These are phyloP conservation scores for Chenopodium album DNA, from an alignment of 148 eudicot genomes.

Conservation along the genomic window DNA sequence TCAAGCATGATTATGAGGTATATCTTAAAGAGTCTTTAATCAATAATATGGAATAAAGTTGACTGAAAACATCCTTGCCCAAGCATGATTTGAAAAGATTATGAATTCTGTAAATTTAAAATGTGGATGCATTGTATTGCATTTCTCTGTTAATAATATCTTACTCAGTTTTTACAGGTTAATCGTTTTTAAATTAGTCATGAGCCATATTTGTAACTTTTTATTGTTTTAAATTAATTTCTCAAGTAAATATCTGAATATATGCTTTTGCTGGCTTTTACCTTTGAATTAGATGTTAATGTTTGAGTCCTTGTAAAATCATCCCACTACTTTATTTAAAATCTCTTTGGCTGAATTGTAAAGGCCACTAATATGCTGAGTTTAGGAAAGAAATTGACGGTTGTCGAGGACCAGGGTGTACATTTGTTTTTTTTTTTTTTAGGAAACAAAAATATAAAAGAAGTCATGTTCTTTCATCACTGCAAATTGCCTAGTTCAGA, in stretches of 20 bases:
- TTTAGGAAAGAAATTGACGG: neutral
- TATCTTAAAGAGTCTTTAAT: constrained; percentile 30
- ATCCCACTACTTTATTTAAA: neutral
- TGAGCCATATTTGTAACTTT: neutral
- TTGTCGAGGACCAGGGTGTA: too few species aligned
- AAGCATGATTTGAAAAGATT: neutral
- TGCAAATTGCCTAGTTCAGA: neutral
- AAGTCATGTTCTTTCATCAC: neutral
- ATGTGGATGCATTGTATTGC: neutral
- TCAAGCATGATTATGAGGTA: constrained; percentile 53
- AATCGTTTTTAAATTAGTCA: neutral
- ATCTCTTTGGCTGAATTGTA: neutral
- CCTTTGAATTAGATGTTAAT: neutral
- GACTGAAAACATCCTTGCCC: neutral
- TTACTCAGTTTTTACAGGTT: neutral
- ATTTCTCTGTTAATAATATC: neutral
- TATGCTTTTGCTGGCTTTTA: neutral
- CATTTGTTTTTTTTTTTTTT: too few species aligned
- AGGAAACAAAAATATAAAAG: neutral
- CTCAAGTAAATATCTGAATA: neutral
- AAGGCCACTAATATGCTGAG: neutral
- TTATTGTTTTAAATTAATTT: too few species aligned
- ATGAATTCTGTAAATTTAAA: neutral
- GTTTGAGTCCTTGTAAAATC: neutral
- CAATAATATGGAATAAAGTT: neutral